phyloP scores from a whole-genome alignment of 352 stramenopile species.

The Blastocystis sp. region DNA sequence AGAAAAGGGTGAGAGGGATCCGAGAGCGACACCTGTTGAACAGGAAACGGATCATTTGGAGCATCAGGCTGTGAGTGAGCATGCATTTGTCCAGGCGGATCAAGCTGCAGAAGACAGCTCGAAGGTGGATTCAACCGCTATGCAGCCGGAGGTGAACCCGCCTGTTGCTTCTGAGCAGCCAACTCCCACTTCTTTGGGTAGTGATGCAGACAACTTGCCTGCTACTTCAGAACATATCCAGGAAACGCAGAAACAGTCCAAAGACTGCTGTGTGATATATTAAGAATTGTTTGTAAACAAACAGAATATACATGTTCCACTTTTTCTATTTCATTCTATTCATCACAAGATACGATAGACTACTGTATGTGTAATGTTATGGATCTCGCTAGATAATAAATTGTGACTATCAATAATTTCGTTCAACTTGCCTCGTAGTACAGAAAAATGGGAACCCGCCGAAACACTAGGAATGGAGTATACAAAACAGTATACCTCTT shows the following conservation, averaged over 20 bases:
- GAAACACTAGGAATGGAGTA: not conserved
- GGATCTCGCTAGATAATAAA: constrained; percentile 12
- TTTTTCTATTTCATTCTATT: constrained; percentile 1
- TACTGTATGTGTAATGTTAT: constrained; percentile 1
- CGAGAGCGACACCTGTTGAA: not conserved
- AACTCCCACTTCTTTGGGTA: no score
- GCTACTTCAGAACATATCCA: not conserved
- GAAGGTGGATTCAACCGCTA: no score
- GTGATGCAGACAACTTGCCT: not conserved
- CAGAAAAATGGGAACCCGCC: not conserved
- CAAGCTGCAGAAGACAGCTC: no score
- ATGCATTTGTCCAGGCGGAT: no score
- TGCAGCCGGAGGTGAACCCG: no score
- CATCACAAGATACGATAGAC: not conserved
- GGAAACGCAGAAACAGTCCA: not conserved
- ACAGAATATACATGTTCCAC: constrained; percentile 32
- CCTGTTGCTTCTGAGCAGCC: no score
- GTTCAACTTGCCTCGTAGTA: constrained; percentile 19
- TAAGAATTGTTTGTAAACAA: not conserved
- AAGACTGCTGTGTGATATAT: constrained; percentile 15
- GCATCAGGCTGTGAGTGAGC: no score
- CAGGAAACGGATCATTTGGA: no score
- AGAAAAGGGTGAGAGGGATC: not conserved
- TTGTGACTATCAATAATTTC: constrained; percentile 56
- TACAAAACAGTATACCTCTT: not conserved